Evolutionary conservation across 352 stramenopile genomes (phyloP), one percentile per base, ranked within the genome.

Genomic region (Phytophthora meadii): DNA sequence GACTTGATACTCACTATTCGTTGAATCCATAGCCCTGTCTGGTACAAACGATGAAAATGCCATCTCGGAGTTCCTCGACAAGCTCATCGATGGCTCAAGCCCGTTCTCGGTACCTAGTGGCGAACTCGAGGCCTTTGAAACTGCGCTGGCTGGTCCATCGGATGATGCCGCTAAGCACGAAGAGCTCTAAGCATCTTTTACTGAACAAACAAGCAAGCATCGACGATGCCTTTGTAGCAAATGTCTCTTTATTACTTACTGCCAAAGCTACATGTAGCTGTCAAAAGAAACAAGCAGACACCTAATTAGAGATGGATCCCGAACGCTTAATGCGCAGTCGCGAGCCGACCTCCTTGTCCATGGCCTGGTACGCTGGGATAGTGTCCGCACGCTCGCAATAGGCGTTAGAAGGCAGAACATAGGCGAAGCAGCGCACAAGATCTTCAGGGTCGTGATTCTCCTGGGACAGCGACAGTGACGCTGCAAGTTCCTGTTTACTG

Each of bases 341-440:
- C 47, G 85, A 90, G 40, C 79, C 82, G 30, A 93, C 84, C 54
- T 94, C 86, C 11, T 75, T 70, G 44, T 91, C 72, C 80, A 94
- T 94, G 27, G 84, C 86, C 49, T 72, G 68, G 65, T 92, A 94
- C 6, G 86, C 86, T 10, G 79, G 59, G 25, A 83, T 89, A 3
- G 84, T 93, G 71, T 94, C 86, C 3, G 86, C 86, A 28, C 86
- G 86, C 42, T 94, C 86, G 65, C 84, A 92, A 62, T 94, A 94
- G 30, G 70, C 84, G 61, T 92, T 93, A 30, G 71, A 25, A 1
- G 86, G 86, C 54, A 94, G 65, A 49, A 89, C 74, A 56, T 91
- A 92, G 28, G 73, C 86, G 61, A 90, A 91, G 64, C 82, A 90
- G 49, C 84, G 85, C 53, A 94, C 77, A 22, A 91, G 70, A 50